Conservation (phyloP, 2,329 filamentous ascomycete species). For the Claviceps sp. region DNA sequence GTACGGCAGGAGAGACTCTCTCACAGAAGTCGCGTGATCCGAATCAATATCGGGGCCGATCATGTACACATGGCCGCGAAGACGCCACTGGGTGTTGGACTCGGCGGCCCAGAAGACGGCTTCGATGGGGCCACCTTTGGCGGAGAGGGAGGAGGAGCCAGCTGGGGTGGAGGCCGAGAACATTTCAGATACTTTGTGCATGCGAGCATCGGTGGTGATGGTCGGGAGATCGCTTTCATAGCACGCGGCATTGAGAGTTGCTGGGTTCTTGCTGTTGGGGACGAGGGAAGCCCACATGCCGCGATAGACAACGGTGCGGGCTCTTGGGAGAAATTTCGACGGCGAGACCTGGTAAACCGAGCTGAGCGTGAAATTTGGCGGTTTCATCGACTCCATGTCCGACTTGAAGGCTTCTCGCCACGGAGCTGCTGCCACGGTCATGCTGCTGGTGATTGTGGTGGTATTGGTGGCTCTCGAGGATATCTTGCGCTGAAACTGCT, state of each 20-base stretch:
- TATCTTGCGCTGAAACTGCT: slow-evolving; percentile 18
- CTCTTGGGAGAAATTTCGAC: slow-evolving; percentile 35
- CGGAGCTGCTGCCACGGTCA: slow-evolving; percentile 26
- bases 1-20: slow-evolving; percentile 43
- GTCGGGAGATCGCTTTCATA: slow-evolving; percentile 69
- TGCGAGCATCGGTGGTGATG: slow-evolving; percentile 79
- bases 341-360: slow-evolving; percentile 29
- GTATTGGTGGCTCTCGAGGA: slow-evolving; percentile 5
- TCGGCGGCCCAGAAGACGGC: slow-evolving; percentile 70
- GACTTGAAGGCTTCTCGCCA: slow-evolving; percentile 40
- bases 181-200: slow-evolving; percentile 70
- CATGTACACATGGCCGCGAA: slow-evolving; percentile 64
- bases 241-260: slow-evolving; percentile 51
- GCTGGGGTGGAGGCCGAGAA: slow-evolving; percentile 30
- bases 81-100: slow-evolving; percentile 66
- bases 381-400: slow-evolving; percentile 33
- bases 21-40: slow-evolving; percentile 31
- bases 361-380: slow-evolving; percentile 37
- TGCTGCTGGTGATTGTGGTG: neutral
- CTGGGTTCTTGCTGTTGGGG: slow-evolving; percentile 58
- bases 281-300: slow-evolving; percentile 70
- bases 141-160: slow-evolving; percentile 19
- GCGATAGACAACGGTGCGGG: slow-evolving; percentile 71
- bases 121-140: slow-evolving; percentile 62
- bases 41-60: slow-evolving; percentile 55